Percentiles rank a stretch among this genome's conserved stretches.
Conservation (phyloP, 805 yeast species). For the Wickerhamomyces canadensis region DNA sequence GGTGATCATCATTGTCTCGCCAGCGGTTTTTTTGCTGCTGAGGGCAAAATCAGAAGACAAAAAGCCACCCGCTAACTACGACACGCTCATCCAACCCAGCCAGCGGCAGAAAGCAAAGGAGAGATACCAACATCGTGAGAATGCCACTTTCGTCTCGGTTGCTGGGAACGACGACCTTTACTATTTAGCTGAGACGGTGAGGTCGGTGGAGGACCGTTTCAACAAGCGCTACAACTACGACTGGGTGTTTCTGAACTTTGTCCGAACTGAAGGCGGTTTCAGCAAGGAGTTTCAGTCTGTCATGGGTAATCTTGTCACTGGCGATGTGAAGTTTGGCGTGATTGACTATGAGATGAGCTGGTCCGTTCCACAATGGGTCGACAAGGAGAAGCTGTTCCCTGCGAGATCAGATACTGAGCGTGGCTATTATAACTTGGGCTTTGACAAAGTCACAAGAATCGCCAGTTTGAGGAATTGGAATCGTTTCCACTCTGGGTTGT, state of each 20-base stretch:
- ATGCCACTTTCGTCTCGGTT: conserved; percentile 63
- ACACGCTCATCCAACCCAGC: neutral
- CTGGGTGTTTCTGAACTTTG: conserved; percentile 87
- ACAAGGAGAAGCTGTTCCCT: conserved; percentile 48
- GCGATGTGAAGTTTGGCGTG: conserved; percentile 71
- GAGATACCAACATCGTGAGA: conserved; percentile 11
- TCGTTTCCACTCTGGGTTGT: conserved; percentile 80
- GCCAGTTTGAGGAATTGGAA: conserved; percentile 82
- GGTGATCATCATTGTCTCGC: too few species aligned
- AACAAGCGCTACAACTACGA: conserved; percentile 57
- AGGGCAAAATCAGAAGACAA: too few species aligned
- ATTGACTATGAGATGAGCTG: conserved; percentile 54
- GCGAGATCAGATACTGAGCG: conserved; percentile 66
- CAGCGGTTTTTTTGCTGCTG: too few species aligned
- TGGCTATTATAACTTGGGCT: too few species aligned
- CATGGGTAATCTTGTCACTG: conserved; percentile 52
- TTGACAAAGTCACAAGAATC: neutral
- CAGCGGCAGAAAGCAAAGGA: neutral
- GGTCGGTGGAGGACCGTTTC: conserved; percentile 63
- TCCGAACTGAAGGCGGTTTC: conserved; percentile 39
- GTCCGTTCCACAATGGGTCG: conserved; percentile 82
- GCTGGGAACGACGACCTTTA: conserved; percentile 66
- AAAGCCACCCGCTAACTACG: too few species aligned
- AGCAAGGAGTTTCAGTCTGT: conserved; percentile 59
- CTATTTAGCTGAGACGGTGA: conserved; percentile 52